A percentile compares a stretch with the other conserved stretches of the same genome.
phyloP scores from a whole-genome alignment of 202 grass and related monocot species.

The Eragrostis tef region DNA sequence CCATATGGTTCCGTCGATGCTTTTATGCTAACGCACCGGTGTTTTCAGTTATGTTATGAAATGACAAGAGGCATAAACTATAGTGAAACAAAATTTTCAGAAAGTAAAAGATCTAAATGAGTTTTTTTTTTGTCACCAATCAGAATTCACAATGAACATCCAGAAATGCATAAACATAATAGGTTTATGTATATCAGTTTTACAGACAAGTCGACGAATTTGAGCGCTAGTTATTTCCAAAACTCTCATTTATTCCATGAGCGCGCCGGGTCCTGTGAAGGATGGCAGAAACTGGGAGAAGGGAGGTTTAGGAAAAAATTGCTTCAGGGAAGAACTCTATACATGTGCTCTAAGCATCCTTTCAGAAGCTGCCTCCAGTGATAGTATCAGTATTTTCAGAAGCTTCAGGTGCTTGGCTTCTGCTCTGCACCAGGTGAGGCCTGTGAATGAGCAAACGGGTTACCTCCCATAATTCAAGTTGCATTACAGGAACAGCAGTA shows the following conservation, averaged over 20 bases:
- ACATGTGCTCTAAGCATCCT: constrained; percentile 58
- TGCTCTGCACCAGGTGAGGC: constrained; percentile 76
- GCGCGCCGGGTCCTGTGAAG: constrained; percentile 31
- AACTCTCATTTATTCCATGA: constrained; percentile 55
- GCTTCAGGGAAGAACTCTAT: constrained; percentile 67
- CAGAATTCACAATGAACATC: constrained; percentile 14
- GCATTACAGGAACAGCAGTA: neutral
- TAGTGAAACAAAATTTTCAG: neutral
- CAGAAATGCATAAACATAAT: constrained; percentile 30
- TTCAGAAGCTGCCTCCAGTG: constrained; percentile 37
- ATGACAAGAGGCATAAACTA: neutral
- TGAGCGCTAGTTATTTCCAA: constrained; percentile 54
- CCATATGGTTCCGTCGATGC: constrained; percentile 2
- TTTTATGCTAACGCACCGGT: neutral
- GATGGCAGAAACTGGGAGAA: constrained; percentile 32
- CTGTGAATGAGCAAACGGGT: constrained; percentile 44
- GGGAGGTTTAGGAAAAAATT: constrained; percentile 38
- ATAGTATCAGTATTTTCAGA: constrained; percentile 22
- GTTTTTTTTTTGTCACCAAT: constrained; percentile 4
- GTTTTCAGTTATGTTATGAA: constrained; percentile 15
- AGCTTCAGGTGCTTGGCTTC: constrained; percentile 67
- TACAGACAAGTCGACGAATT: constrained; percentile 61
- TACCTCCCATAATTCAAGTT: constrained; percentile 16
- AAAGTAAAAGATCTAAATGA: constrained; percentile 8
- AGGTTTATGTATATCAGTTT: constrained; percentile 47